These are phyloP conservation scores for Tolypocladium guangdongense DNA, from an alignment of 2,329 filamentous ascomycete genomes.

Conservation along the genomic window DNA sequence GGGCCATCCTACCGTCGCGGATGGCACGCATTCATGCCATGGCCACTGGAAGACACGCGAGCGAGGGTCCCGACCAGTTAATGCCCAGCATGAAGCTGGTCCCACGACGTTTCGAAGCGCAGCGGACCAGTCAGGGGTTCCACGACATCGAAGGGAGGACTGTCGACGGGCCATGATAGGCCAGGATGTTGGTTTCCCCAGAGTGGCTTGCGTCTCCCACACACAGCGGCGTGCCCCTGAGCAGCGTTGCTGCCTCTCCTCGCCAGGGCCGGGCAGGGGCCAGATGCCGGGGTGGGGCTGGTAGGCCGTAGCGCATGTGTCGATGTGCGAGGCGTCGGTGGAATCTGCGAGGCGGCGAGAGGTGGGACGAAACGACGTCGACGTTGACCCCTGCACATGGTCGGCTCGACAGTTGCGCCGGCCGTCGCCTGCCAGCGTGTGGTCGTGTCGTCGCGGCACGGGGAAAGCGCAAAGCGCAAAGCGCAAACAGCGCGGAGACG, in stretches of 20 bases:
- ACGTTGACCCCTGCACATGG: background rate
- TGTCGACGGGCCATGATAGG: constrained; percentile 5
- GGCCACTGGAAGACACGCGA: background rate
- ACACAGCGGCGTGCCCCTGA: background rate
- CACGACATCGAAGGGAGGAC: constrained; percentile 5
- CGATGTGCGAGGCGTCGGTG: background rate
- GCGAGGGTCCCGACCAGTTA: constrained; percentile 1
- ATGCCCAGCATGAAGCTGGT: constrained; percentile 3
- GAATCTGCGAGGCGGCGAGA: background rate
- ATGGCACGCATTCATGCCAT: constrained; percentile 7
- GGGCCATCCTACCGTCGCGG: background rate
- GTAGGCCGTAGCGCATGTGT: background rate
- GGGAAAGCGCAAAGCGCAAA: too few relatives aligned
- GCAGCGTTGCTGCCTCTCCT: background rate
- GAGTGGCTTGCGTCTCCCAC: background rate
- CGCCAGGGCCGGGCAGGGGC: background rate
- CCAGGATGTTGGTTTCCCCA: constrained; percentile 3
- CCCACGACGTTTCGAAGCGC: constrained; percentile 6
- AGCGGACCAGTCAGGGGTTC: constrained; percentile 1
- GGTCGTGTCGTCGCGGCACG: background rate
- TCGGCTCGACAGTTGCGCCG: background rate
- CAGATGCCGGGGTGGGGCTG: constrained; percentile 5
- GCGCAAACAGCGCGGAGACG: background rate
- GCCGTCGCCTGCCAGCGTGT: background rate
- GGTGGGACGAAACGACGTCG: background rate